Percentiles rank a stretch among this genome's conserved stretches.
Evolutionary conservation across 2,329 filamentous ascomycete genomes (phyloP).

Genomic region (Alternaria brassicicola): DNA sequence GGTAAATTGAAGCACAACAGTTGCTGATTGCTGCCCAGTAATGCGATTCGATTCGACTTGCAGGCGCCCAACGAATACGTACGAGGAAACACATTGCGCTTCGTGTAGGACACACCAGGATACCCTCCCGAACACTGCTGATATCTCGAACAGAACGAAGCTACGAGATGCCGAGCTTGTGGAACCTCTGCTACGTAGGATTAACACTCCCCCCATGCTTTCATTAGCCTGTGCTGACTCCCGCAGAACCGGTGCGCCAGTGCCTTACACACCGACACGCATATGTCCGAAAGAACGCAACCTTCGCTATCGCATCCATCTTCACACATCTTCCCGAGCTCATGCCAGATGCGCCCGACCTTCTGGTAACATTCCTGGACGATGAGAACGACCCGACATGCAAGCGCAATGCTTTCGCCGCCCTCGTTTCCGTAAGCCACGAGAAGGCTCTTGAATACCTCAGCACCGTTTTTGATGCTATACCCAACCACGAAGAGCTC

Average conservation of each 20-base stretch:
- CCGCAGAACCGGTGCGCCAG: slow-evolving; percentile 73
- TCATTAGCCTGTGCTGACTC: not conserved
- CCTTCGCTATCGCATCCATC: slow-evolving; percentile 92
- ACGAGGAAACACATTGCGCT: slow-evolving; percentile 95
- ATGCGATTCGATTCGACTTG: slow-evolving; percentile 96
- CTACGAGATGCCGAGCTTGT: slow-evolving; percentile 94
- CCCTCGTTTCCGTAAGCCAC: slow-evolving; percentile 87
- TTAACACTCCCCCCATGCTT: not conserved
- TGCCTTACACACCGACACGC: slow-evolving; percentile 96
- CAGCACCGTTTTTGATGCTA: slow-evolving; percentile 86
- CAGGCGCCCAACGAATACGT: slow-evolving; percentile 99
- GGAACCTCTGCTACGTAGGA: slow-evolving; percentile 79
- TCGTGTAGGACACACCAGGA: slow-evolving; percentile 60
- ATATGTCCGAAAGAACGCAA: slow-evolving; percentile 97
- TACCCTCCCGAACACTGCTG: slow-evolving; percentile 13
- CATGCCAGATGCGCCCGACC: slow-evolving; percentile 93
- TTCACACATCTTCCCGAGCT: slow-evolving; percentile 87
- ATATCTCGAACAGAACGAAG: slow-evolving; percentile 66
- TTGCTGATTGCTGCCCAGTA: slow-evolving; percentile 62
- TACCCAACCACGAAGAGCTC: slow-evolving; percentile 92
- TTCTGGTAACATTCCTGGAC: slow-evolving; percentile 87
- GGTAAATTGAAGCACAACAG: not conserved
- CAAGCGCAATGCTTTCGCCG: slow-evolving; percentile 97
- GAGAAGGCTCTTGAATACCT: slow-evolving; percentile 90
- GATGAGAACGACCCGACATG: slow-evolving; percentile 92